These are phyloP conservation scores for Mollisia scopiformis DNA, from an alignment of 2,329 filamentous ascomycete species.

Conservation along the genomic window DNA sequence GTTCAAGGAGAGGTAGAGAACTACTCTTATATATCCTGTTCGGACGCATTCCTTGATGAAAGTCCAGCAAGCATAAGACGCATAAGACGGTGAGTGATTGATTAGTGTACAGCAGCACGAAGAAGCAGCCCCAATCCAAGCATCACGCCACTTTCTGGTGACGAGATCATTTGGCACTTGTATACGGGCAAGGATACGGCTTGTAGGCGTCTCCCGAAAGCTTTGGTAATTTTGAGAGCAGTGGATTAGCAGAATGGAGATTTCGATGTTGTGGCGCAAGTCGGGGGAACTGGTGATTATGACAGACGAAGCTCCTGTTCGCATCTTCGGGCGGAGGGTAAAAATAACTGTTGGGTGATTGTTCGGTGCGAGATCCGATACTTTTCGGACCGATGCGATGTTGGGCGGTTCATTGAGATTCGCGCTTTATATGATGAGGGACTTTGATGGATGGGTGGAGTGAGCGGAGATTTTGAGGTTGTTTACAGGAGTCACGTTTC, in stretches of 20 bases:
- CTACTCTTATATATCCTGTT: not conserved
- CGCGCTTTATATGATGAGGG: not conserved
- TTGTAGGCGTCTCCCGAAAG: not conserved
- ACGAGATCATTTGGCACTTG: not conserved
- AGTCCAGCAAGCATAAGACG: not conserved
- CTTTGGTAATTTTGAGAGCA: not conserved
- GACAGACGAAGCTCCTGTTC: not conserved
- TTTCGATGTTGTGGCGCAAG: not conserved
- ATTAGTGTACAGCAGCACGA: not conserved
- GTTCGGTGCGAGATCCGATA: not conserved
- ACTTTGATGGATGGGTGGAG: not conserved
- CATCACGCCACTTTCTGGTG: not conserved
- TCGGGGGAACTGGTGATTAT: not conserved
- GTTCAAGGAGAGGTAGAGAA: not conserved
- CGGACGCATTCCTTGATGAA: not conserved
- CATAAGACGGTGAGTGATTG: not conserved
- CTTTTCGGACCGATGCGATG: not conserved
- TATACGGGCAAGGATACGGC: not conserved
- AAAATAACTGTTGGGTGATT: not conserved
- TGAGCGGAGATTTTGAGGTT: not conserved
- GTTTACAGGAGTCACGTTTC: too few relatives aligned
- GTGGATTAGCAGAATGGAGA: not conserved
- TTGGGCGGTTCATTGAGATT: not conserved
- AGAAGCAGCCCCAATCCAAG: not conserved
- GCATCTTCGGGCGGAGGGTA: too few relatives aligned